These are phyloP conservation scores for Viola pubescens DNA, from an alignment of 441 rosid genomes.

Conservation along the genomic window DNA sequence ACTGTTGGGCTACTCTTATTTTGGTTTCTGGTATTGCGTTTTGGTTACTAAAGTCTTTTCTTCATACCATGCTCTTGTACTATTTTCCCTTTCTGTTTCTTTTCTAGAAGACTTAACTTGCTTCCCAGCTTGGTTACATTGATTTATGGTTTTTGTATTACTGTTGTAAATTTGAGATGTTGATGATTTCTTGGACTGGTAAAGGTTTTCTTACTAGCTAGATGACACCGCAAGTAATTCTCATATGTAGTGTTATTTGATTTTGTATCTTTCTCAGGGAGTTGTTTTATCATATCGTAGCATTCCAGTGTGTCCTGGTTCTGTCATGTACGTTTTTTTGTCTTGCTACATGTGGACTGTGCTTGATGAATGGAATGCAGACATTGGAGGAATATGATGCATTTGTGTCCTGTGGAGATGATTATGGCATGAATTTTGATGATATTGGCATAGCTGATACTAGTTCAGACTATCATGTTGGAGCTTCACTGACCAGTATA, in stretches of 20 bases:
- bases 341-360: slow-evolving; percentile 35
- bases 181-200: not conserved
- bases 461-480: slow-evolving; percentile 19
- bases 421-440: slow-evolving; percentile 24
- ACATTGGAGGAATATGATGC: slow-evolving; percentile 37
- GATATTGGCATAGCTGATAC: slow-evolving; percentile 27
- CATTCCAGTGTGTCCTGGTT: slow-evolving; percentile 37
- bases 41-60: not conserved
- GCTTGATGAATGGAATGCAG: slow-evolving; percentile 36
- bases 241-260: slow-evolving; percentile 5
- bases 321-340: slow-evolving; percentile 48
- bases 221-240: not conserved
- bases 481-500: slow-evolving; percentile 23
- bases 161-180: not conserved
- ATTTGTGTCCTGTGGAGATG: slow-evolving; percentile 33
- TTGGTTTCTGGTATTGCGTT: not conserved
- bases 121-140: not conserved
- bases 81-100: not conserved
- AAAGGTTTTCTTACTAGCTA: no score
- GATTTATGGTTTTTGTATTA: not conserved
- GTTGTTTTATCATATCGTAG: slow-evolving; percentile 32
- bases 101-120: not conserved
- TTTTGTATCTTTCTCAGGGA: slow-evolving; percentile 47
- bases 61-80: not conserved
- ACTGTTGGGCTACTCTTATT: not conserved